Evolutionary conservation across 495 filamentous ascomycete species (phyloP), one percentile per base, ranked within the genome.

Genomic region (Aeminium ludgeri): DNA sequence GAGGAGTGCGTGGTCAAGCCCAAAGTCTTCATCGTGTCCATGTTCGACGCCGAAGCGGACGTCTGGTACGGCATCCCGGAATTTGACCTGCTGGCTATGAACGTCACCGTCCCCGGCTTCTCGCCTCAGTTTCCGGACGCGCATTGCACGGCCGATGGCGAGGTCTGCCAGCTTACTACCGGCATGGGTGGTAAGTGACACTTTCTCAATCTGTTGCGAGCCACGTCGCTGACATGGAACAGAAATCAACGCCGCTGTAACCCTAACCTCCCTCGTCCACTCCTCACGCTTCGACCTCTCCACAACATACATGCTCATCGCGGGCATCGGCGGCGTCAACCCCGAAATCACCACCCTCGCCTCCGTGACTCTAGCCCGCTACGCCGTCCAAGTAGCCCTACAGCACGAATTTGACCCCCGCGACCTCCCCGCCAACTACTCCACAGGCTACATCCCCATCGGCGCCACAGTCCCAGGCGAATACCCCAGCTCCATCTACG

Each of bases 331-430:
- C 6, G 79, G 80, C 17, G 61, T 83, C 36, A 82, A 70, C 53
- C 80, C 80, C 1, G 68, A 80, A 51, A 55, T 68, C 6, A 71
- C 65, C 16, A 82, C 78, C 5, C 63, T 73, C 8, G 67, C 65
- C 32, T 65, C 65, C 23, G 77, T 79, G 11, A 74, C 72, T 1
- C 78, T 86, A 54, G 68, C 74, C 15, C 67, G 68, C 4, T 86
- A 72, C 46, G 72, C 75, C 2, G 65, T 83, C 13, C 80, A 83
- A 44, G 77, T 82, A 1, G 80, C 72, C 0, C 59, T 82, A 37
- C 78, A 84, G 55, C 80, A 82, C 46, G 79, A 83, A 53, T 70
- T 85, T 39, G 78, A 82, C 50, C 64, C 68, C 3, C 72, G 80
- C 10, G 76, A 83, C 56, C 76, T 80, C 30, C 72, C 76, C 2